phyloP scores from a whole-genome alignment of 768 basidiomycete species.

The Hericium rajendrae region DNA sequence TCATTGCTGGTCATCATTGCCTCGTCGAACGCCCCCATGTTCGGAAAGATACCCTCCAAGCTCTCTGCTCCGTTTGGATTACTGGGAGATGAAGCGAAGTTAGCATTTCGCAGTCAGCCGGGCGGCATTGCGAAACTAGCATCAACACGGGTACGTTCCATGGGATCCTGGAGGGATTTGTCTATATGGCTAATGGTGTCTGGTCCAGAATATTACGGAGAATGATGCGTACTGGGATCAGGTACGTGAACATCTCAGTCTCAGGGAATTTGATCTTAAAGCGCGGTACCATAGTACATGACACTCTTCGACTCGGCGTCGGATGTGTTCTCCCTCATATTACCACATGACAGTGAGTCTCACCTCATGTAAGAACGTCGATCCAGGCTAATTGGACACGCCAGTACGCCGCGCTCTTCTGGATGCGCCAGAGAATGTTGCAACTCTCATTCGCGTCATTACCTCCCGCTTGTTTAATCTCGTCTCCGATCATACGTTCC shows the following conservation, averaged over 20 bases:
- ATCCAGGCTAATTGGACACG: background rate
- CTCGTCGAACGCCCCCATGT: constrained; percentile 31
- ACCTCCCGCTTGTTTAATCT: constrained; percentile 63
- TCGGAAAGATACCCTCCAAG: constrained; percentile 62
- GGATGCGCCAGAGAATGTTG: constrained; percentile 80
- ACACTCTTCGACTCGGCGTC: constrained; percentile 81
- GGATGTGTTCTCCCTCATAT: constrained; percentile 72
- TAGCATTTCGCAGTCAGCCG: constrained; percentile 78
- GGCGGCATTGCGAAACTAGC: constrained; percentile 71
- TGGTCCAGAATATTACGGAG: constrained; percentile 55
- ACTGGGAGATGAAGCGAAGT: constrained; percentile 79
- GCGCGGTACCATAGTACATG: constrained; percentile 47
- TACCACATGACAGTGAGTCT: constrained; percentile 1
- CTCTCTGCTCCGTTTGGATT: constrained; percentile 70
- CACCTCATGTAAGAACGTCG: background rate
- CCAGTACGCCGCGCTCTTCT: constrained; percentile 75
- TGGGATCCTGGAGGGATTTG: background rate
- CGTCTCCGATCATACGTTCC: constrained; percentile 74
- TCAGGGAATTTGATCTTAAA: background rate
- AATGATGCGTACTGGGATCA: constrained; percentile 88
- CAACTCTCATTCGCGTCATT: constrained; percentile 68
- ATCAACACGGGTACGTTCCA: constrained; percentile 53
- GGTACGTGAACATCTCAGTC: constrained; percentile 30
- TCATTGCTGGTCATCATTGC: no score
- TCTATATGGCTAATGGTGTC: constrained; percentile 1